Conservation (phyloP, 495 filamentous ascomycete genomes). For the Schizothecium vesticola region DNA sequence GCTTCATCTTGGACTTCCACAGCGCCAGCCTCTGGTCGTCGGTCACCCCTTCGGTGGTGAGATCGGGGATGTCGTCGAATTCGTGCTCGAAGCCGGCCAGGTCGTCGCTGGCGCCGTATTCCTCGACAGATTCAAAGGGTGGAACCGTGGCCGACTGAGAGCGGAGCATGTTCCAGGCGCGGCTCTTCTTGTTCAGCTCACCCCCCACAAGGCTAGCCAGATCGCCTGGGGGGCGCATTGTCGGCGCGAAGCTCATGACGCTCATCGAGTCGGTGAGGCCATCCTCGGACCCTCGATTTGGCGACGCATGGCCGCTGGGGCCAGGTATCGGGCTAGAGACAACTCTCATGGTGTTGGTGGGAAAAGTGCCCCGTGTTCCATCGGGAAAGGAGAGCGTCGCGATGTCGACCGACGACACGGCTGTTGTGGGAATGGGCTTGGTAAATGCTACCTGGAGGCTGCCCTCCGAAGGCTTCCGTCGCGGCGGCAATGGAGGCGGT, state of each 20-base stretch:
- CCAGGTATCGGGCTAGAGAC: slow-evolving; percentile 22
- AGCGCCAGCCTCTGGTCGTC: slow-evolving; percentile 60
- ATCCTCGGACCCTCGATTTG: slow-evolving; percentile 19
- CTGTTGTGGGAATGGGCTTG: slow-evolving; percentile 67
- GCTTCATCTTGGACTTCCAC: slow-evolving; percentile 88
- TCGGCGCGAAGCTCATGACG: slow-evolving; percentile 75
- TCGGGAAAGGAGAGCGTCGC: slow-evolving; percentile 66
- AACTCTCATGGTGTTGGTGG: slow-evolving; percentile 40
- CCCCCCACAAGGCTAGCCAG: slow-evolving; percentile 79
- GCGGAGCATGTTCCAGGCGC: slow-evolving; percentile 55
- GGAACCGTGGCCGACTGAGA: slow-evolving; percentile 53
- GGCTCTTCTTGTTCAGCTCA: slow-evolving; percentile 50
- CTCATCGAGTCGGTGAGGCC: slow-evolving; percentile 70
- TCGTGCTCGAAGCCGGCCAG: slow-evolving; percentile 65
- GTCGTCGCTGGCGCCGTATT: slow-evolving; percentile 44
- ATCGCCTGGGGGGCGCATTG: slow-evolving; percentile 65
- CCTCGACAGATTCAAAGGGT: slow-evolving; percentile 47
- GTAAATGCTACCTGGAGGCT: slow-evolving; percentile 36
- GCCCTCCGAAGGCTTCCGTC: slow-evolving; percentile 31
- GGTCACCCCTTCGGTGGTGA: slow-evolving; percentile 51
- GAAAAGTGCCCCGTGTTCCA: slow-evolving; percentile 55
- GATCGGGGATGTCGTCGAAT: slow-evolving; percentile 70
- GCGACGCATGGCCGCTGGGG: slow-evolving; percentile 28
- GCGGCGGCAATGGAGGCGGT: slow-evolving; percentile 58
- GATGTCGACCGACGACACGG: slow-evolving; percentile 72